These are phyloP conservation scores for Hypoxylon sp. DNA, from an alignment of 2,329 filamentous ascomycete species.

Conservation along the genomic window DNA sequence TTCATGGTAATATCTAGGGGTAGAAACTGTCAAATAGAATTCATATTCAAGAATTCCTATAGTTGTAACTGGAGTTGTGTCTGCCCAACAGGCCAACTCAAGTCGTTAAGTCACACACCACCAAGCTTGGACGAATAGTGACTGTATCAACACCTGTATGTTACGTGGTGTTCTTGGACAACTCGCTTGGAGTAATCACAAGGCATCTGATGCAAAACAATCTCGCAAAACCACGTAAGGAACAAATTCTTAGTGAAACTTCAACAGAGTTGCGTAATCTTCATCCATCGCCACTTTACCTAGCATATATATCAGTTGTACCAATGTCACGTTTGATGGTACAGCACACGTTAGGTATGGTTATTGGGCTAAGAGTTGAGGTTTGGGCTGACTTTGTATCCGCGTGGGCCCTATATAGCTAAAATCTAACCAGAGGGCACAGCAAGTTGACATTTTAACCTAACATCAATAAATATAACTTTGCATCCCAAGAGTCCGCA, in stretches of 20 bases:
- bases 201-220: not conserved
- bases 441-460: no score
- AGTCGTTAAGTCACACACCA: slow-evolving; percentile 9
- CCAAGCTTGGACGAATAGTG: slow-evolving; percentile 1
- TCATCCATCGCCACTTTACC: not conserved
- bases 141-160: slow-evolving; percentile 1
- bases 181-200: not conserved
- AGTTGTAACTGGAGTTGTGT: not conserved
- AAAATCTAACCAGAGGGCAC: no score
- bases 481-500: not conserved
- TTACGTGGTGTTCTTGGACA: slow-evolving; percentile 4
- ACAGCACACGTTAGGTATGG: no score
- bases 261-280: not conserved
- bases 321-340: not conserved
- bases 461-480: not conserved
- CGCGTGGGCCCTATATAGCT: no score
- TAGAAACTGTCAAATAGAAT: not conserved
- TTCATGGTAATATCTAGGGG: not conserved
- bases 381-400: no score
- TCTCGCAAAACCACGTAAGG: not conserved
- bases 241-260: not conserved
- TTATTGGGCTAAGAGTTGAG: no score
- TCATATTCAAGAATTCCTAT: not conserved
- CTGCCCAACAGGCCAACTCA: not conserved
- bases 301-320: not conserved